Evolutionary conservation across 805 yeast genomes (phyloP).

Genomic region (Wickerhamia fluorescens): DNA sequence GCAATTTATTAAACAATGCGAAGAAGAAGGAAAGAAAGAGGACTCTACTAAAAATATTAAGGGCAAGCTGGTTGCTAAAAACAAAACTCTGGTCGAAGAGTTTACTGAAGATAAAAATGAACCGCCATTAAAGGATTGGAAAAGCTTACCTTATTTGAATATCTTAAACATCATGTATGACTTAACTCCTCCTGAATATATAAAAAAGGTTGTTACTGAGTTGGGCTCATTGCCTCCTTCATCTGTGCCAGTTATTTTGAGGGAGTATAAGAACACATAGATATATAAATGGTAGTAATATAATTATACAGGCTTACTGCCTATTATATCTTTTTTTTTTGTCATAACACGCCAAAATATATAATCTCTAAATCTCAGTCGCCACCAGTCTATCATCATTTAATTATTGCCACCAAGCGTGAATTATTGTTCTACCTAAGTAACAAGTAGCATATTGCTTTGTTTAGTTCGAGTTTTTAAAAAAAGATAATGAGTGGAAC

Average conservation of each 20-base stretch:
- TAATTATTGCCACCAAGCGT: no score
- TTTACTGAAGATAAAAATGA: constrained; percentile 15
- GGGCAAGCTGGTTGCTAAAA: constrained; percentile 4
- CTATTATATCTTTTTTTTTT: no score
- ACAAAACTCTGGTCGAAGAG: constrained; percentile 1
- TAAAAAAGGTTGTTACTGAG: constrained; percentile 92
- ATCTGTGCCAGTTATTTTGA: constrained; percentile 93
- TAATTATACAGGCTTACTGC: neutral
- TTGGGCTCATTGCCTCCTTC: constrained; percentile 95
- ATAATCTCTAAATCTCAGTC: no score
- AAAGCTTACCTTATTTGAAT: constrained; percentile 52
- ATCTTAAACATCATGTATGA: constrained; percentile 86
- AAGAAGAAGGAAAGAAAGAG: constrained; percentile 17
- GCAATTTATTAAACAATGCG: constrained; percentile 46
- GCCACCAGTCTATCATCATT: neutral
- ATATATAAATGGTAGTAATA: constrained; percentile 2
- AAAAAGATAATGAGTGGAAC: constrained; percentile 23
- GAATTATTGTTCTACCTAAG: no score
- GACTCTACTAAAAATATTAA: constrained; percentile 10
- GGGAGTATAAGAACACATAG: constrained; percentile 69
- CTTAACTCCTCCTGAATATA: constrained; percentile 87
- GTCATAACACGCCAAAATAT: no score
- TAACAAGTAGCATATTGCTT: no score
- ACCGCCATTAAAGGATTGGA: constrained; percentile 56
- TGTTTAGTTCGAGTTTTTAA: no score